Percentiles rank a stretch among this genome's conserved stretches.
phyloP scores from a whole-genome alignment of 1,139 yeast species.

The Meyerozyma carpophila region DNA sequence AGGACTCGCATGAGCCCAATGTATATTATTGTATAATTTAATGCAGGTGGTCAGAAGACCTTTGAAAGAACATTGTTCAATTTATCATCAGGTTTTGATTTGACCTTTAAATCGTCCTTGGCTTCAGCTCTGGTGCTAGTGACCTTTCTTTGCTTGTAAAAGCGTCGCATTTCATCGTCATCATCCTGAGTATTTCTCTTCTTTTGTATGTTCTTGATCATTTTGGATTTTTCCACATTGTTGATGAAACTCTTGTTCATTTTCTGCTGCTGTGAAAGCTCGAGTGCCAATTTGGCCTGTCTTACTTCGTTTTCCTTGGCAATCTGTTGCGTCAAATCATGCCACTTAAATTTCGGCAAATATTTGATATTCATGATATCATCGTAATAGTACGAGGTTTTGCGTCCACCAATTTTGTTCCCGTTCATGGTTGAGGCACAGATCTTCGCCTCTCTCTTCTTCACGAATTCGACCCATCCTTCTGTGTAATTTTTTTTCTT shows the following conservation, averaged over 20 bases:
- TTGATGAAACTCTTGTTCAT: conserved; percentile 77
- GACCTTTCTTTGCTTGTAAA: conserved; percentile 59
- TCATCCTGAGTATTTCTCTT: conserved; percentile 28
- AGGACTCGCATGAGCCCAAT: neutral
- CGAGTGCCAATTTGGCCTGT: conserved; percentile 81
- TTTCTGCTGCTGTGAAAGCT: conserved; percentile 82
- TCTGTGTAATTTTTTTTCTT: conserved; percentile 83
- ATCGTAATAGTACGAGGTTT: conserved; percentile 88
- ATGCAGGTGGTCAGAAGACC: conserved; percentile 12
- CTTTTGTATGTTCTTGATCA: conserved; percentile 61
- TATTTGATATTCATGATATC: conserved; percentile 90
- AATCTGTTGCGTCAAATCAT: conserved; percentile 88
- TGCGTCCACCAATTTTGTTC: conserved; percentile 85
- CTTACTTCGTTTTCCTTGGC: conserved; percentile 86
- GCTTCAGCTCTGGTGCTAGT: conserved; percentile 65
- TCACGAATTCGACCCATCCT: conserved; percentile 94
- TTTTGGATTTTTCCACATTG: conserved; percentile 83
- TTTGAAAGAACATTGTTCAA: conserved; percentile 43
- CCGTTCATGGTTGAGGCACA: conserved; percentile 87
- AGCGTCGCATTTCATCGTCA: conserved; percentile 39
- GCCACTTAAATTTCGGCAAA: conserved; percentile 90
- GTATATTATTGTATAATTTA: conserved; percentile 2
- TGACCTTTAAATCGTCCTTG: conserved; percentile 38
- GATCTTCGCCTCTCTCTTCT: conserved; percentile 81
- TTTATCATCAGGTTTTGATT: conserved; percentile 36